Evolutionary conservation across 768 basidiomycete species (phyloP).

Genomic region (Russula brevipes): DNA sequence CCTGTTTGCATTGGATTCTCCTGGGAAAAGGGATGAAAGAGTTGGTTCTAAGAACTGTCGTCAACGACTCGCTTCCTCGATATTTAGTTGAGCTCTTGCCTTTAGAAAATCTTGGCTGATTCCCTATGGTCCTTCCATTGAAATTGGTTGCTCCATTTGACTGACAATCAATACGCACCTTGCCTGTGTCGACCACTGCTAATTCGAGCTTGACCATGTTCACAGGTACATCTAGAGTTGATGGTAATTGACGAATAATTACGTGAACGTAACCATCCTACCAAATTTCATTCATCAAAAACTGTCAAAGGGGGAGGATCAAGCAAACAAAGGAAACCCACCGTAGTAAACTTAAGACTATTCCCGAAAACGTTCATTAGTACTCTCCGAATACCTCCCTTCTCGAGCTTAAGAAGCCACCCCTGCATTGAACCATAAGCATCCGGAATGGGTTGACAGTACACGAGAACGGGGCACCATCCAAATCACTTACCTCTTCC

Average conservation of each 20-base stretch:
- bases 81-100: slow-evolving; percentile 37
- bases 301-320: not conserved
- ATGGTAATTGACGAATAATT: slow-evolving; percentile 66
- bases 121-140: slow-evolving; percentile 42
- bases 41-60: slow-evolving; percentile 60
- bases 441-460: not conserved
- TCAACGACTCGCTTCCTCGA: not conserved
- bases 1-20: slow-evolving; percentile 92
- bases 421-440: slow-evolving; percentile 44
- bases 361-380: slow-evolving; percentile 95
- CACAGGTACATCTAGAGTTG: slow-evolving; percentile 46
- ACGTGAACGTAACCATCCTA: slow-evolving; percentile 88
- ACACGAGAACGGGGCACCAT: not conserved
- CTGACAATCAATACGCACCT: slow-evolving; percentile 41
- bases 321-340: slow-evolving; percentile 33
- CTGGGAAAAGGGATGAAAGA: slow-evolving; percentile 97
- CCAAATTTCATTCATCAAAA: not conserved
- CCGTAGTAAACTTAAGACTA: slow-evolving; percentile 86
- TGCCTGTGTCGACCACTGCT: slow-evolving; percentile 84
- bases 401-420: slow-evolving; percentile 85
- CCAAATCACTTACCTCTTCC: slow-evolving; percentile 45
- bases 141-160: not conserved
- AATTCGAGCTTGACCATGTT: slow-evolving; percentile 74
- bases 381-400: slow-evolving; percentile 85
- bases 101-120: slow-evolving; percentile 92